Base-by-base conservation (phyloP, 73 alveolate species). In the Loxodes magnus region DNA sequence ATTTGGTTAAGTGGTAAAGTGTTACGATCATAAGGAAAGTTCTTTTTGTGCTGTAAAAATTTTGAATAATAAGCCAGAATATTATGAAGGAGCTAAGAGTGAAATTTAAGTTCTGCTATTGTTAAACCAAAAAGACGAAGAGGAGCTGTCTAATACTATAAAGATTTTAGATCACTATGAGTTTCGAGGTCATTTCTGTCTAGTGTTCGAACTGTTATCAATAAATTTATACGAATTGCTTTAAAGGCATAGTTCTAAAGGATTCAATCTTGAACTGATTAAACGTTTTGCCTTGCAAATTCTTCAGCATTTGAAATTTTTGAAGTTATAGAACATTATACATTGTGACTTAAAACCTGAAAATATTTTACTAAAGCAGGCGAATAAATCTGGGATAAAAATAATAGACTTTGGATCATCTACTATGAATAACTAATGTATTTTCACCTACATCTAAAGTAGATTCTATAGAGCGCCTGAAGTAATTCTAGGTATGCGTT, bases 331-430 rank as follows among this genome's bases (percentile, higher is more conserved):
- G 16, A 67, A 82, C 37, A 56, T 85, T 35, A 82, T 88, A 30
- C 98, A 88, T 60, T 84, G 96, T 34, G 98, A 88, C 61, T 46
- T 88, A 37, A 88, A 88, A 46, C 98, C 98, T 14, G 98, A 88
- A 57, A 88, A 88, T 59, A 71, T 88, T 24, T 63, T 88, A 31
- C 62, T 84, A n/a, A 81, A 71, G 21, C 56, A 67, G 26, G 64
- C 60, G 33, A 74, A 76, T 34, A 65, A 67, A 42, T 49, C 73
- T 16, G 88, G 89, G 15, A 62, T 84, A 5, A 88, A 86, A 48
- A 46, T 88, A 50, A 88, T 88, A 33, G 98, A 88, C 64, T 88
- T 88, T 48, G 98, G 97, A 29, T 60, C 86, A 42, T 79, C 89
- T 35, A 62, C 87, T 33, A 66, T 56, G 41, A 54, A 57, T 6